Conservation (phyloP, 352 stramenopile genomes). For the Pythium pyrilobum region DNA sequence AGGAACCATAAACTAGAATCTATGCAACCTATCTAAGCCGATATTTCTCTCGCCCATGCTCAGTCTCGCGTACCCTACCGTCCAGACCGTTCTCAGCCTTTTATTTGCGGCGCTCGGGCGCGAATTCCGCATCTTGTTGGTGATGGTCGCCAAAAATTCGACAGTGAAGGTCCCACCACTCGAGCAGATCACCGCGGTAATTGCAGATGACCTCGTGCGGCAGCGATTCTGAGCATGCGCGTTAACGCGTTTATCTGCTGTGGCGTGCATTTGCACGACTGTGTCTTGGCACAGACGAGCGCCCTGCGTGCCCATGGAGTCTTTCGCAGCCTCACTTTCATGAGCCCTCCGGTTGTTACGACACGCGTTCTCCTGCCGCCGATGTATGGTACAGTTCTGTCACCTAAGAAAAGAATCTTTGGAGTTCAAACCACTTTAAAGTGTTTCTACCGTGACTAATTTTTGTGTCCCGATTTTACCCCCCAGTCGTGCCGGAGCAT, state of each 20-base stretch:
- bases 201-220: too few species aligned
- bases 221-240: too few species aligned
- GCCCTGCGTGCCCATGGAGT: not conserved
- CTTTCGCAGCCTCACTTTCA: not conserved
- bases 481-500: not conserved
- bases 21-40: conserved; percentile 1
- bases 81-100: not conserved
- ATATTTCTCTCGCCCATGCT: not conserved
- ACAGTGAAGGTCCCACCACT: not conserved
- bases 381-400: conserved; percentile 1
- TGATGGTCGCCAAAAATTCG: too few species aligned
- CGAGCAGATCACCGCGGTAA: not conserved
- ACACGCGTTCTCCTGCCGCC: conserved; percentile 6
- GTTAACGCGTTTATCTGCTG: too few species aligned
- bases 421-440: conserved; percentile 3
- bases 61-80: not conserved
- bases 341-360: conserved; percentile 3
- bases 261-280: not conserved
- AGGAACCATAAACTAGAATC: not conserved
- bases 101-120: too few species aligned
- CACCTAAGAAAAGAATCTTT: conserved; percentile 1
- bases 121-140: too few species aligned
- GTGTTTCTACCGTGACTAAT: not conserved
- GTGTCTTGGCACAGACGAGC: too few species aligned
- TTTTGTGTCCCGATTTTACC: not conserved